These are phyloP conservation scores for Umbelopsis vinacea DNA, from an alignment of 192 early-diverging fungal genomes.

Conservation along the genomic window DNA sequence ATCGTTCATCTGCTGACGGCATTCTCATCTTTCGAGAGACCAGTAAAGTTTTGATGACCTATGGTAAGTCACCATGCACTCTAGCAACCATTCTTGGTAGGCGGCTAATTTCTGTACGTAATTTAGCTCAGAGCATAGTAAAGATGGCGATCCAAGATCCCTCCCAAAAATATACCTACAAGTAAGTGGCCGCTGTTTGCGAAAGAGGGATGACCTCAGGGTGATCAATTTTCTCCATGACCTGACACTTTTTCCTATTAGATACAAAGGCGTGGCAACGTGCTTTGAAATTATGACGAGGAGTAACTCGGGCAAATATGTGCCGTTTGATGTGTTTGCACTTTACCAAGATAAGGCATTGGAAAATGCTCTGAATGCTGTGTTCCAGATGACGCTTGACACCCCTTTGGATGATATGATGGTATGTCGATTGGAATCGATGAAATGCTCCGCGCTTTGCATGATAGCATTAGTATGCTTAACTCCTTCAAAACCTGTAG, in stretches of 20 bases:
- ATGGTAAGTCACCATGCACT: slow-evolving; percentile 44
- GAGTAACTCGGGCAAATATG: slow-evolving; percentile 79
- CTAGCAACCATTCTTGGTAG: neutral
- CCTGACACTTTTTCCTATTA: slow-evolving; percentile 18
- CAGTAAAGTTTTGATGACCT: slow-evolving; percentile 64
- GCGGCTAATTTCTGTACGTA: neutral
- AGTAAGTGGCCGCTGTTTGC: neutral
- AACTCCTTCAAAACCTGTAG: slow-evolving; percentile 37
- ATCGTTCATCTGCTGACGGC: slow-evolving; percentile 83
- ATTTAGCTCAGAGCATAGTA: neutral
- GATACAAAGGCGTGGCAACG: slow-evolving; percentile 78
- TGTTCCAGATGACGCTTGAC: slow-evolving; percentile 71
- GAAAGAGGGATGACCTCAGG: neutral
- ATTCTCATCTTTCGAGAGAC: slow-evolving; percentile 90
- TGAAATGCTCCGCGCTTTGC: neutral
- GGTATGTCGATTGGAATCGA: slow-evolving; percentile 32
- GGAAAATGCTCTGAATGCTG: slow-evolving; percentile 61
- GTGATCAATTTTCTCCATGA: neutral
- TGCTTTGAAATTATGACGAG: slow-evolving; percentile 76
- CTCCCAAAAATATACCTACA: slow-evolving; percentile 31
- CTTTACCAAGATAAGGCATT: slow-evolving; percentile 85
- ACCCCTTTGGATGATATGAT: slow-evolving; percentile 80
- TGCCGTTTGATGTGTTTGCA: slow-evolving; percentile 91
- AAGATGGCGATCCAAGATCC: slow-evolving; percentile 4
- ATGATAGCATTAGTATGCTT: neutral